Evolutionary conservation across 345 rosid species (phyloP).

Genomic region (Xanthoceras sorbifolium): DNA sequence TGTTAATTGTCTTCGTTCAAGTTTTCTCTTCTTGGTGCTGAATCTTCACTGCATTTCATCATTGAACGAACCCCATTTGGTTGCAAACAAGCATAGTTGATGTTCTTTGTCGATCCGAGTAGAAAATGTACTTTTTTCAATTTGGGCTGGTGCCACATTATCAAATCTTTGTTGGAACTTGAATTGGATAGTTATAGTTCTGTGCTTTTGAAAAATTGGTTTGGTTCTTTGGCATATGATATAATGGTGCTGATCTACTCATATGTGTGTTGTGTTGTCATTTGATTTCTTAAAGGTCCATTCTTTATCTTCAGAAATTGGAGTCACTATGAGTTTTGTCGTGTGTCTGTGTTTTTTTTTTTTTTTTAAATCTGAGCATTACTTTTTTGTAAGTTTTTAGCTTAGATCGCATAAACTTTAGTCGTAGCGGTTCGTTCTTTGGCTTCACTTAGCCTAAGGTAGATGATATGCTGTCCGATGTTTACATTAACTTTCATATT

Average conservation of each 20-base stretch:
- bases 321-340: not conserved
- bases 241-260: not conserved
- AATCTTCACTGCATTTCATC: conserved; percentile 2
- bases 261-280: not conserved
- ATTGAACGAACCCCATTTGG: not conserved
- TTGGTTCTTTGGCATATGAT: not conserved
- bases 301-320: not conserved
- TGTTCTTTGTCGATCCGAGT: not conserved
- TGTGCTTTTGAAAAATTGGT: not conserved
- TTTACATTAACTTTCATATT: too few relatives aligned
- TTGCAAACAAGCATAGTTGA: not conserved
- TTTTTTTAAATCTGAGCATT: not conserved
- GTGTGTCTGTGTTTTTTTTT: not conserved
- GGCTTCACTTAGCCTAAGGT: too few relatives aligned
- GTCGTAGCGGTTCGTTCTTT: too few relatives aligned
- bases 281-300: not conserved
- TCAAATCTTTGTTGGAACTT: not conserved
- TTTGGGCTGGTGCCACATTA: not conserved
- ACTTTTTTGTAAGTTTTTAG: not conserved
- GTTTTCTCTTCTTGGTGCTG: not conserved
- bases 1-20: too few relatives aligned
- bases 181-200: not conserved
- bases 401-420: not conserved
- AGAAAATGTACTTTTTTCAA: not conserved
- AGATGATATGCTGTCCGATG: too few relatives aligned